Evolutionary conservation across 2,329 filamentous ascomycete species (phyloP).

Genomic region (Aspergillus latus): DNA sequence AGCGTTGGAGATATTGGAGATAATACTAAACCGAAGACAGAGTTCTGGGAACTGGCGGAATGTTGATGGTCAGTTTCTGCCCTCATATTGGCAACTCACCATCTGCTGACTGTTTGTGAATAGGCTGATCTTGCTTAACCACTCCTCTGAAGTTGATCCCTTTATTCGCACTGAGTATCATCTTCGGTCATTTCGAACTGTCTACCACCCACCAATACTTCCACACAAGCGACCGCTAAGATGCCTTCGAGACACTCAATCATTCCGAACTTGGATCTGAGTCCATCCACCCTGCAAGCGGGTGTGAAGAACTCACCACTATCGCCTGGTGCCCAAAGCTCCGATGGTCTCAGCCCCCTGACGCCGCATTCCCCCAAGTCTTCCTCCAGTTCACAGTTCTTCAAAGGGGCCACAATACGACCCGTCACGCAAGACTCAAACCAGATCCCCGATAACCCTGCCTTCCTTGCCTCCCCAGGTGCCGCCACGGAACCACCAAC

Average conservation of each 20-base stretch:
- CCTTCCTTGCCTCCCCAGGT: constrained; percentile 30
- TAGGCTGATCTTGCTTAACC: constrained; percentile 4
- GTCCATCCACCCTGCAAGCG: constrained; percentile 31
- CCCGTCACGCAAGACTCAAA: constrained; percentile 40
- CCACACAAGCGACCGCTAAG: constrained; percentile 23
- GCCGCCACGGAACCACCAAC: constrained; percentile 33
- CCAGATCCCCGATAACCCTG: constrained; percentile 30
- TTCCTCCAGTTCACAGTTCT: constrained; percentile 36
- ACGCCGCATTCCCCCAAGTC: constrained; percentile 42
- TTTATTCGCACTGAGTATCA: background rate
- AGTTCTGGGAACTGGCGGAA: background rate
- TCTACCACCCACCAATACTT: constrained; percentile 6
- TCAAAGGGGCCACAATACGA: constrained; percentile 43
- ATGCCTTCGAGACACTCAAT: constrained; percentile 40
- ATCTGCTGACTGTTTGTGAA: constrained; percentile 6
- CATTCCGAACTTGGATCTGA: constrained; percentile 41
- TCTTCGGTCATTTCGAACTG: background rate
- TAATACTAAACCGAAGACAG: background rate
- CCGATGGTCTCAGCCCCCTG: constrained; percentile 36
- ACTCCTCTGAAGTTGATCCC: constrained; percentile 4
- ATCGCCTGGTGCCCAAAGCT: constrained; percentile 37
- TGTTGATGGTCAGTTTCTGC: constrained; percentile 7
- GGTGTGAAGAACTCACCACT: constrained; percentile 34
- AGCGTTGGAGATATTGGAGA: constrained; percentile 4
- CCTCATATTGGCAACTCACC: background rate